A percentile compares a stretch with the other conserved stretches of the same genome.
phyloP scores from a whole-genome alignment of 2,329 filamentous ascomycete genomes.

The Teratosphaeria gauchensis region DNA sequence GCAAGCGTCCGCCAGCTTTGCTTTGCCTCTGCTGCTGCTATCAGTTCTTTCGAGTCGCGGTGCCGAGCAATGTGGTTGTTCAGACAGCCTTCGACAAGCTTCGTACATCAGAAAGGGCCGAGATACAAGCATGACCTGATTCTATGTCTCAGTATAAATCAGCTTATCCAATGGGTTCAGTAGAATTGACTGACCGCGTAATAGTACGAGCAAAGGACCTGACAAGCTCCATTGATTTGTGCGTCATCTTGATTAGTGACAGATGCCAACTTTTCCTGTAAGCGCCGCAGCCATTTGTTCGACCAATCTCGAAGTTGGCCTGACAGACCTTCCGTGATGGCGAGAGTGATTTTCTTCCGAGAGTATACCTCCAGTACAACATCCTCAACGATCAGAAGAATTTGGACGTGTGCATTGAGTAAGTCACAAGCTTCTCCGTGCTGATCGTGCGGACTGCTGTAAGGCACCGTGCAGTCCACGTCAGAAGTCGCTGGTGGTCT shows the following conservation, averaged over 20 bases:
- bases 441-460: constrained; percentile 9
- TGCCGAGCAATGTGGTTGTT: constrained; percentile 15
- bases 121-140: constrained; percentile 35
- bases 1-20: constrained; percentile 20
- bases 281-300: constrained; percentile 23
- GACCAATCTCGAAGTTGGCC: constrained; percentile 33
- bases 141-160: background rate
- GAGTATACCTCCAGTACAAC: constrained; percentile 39
- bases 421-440: constrained; percentile 21
- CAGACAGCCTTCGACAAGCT: constrained; percentile 27
- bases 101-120: constrained; percentile 46
- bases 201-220: constrained; percentile 43
- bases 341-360: constrained; percentile 31
- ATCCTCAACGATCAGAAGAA: constrained; percentile 41
- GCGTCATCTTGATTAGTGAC: background rate
- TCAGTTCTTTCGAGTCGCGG: constrained; percentile 4
- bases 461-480: constrained; percentile 37
- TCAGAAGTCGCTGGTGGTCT: constrained; percentile 46
- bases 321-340: constrained; percentile 33
- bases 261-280: constrained; percentile 23
- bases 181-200: constrained; percentile 33
- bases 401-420: constrained; percentile 31
- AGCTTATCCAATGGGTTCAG: background rate
- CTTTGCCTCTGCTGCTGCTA: constrained; percentile 14
- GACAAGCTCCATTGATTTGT: constrained; percentile 38